Evolutionary conservation across 2,329 filamentous ascomycete genomes (phyloP), one percentile per base, ranked within the genome.

Genomic region (Alternaria rosae): DNA sequence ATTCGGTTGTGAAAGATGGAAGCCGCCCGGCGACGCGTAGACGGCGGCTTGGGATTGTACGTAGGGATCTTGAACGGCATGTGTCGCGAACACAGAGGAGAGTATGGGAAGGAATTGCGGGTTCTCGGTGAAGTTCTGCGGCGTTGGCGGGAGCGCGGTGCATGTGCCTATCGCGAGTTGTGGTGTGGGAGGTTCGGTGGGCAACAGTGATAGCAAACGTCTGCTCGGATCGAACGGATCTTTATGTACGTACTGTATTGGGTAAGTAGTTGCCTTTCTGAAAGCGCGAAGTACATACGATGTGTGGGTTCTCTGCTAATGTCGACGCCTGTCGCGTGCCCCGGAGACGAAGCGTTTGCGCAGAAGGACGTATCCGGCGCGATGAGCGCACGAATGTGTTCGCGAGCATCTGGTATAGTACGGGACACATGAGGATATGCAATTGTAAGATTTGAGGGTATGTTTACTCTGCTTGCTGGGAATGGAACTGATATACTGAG

Each of bases 11-110:
- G 82, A 83, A 15, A 88, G 76, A 28, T 83, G 83, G 35, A 85
- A 84, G 21, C 87, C 87, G 5, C 85, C 82, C 3, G 85, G 84
- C 3, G 86, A 88, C 6, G 84, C 84, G 80, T 88, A 89, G 55
- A 87, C 85, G 41, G 85, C 82, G 4, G 87, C 88, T 76, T 89
- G 86, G 3, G 84, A 84, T 63, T 85, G 80, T 11, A 88, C 84
- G 20, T 83, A 82, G 0, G 86, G 86, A 62, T 90, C 88, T 53
- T 83, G 73, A 20, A 82, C 79, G 1, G 87, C 87, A 71, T 88
- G 77, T 35, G 85, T 76, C 26, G 82, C 77, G 57, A 89, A 79
- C 7, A 88, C 85, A 4, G 84, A 82, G 67, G 88, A 85, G 1
- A 90, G 77, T 53, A 88, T 85, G 11, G 79, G 71, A 20, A 88